phyloP scores from a whole-genome alignment of 1,284 basidiomycete genomes.

The Phylloboletellus chloephorus region DNA sequence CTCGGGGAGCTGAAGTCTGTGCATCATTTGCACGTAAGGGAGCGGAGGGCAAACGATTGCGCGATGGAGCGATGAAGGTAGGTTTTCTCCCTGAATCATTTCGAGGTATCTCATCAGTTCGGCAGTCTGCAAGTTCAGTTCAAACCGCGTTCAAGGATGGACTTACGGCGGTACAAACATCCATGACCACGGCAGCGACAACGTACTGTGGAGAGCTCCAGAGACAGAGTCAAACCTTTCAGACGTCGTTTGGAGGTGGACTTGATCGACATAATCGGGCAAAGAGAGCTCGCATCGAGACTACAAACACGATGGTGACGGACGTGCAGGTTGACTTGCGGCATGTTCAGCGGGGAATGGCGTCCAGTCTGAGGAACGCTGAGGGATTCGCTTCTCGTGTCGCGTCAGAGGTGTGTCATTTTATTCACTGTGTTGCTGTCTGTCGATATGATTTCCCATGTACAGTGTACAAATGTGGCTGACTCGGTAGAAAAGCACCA shows the following conservation, averaged over 20 bases:
- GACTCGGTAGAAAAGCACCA: constrained; percentile 40
- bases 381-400: constrained; percentile 44
- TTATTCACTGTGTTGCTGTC: neutral
- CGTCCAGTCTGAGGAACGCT: constrained; percentile 46
- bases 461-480: constrained; percentile 39
- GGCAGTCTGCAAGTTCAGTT: constrained; percentile 41
- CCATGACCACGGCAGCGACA: constrained; percentile 44
- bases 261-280: constrained; percentile 56
- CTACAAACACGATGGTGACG: constrained; percentile 43
- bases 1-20: constrained; percentile 38
- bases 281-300: constrained; percentile 64
- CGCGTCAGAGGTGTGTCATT: constrained; percentile 43
- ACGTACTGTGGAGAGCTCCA: constrained; percentile 51
- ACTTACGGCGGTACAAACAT: constrained; percentile 42
- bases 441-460: constrained; percentile 1
- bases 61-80: constrained; percentile 61
- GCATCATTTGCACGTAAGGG: constrained; percentile 42
- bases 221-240: constrained; percentile 42
- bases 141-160: constrained; percentile 41
- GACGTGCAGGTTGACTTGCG: constrained; percentile 50
- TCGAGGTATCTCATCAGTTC: constrained; percentile 15
- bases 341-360: constrained; percentile 44
- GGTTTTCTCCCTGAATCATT: neutral
- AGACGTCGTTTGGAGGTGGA: constrained; percentile 41
- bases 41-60: constrained; percentile 49